Base-by-base conservation (phyloP, 805 yeast species). In the Suhomyces prunicola region DNA sequence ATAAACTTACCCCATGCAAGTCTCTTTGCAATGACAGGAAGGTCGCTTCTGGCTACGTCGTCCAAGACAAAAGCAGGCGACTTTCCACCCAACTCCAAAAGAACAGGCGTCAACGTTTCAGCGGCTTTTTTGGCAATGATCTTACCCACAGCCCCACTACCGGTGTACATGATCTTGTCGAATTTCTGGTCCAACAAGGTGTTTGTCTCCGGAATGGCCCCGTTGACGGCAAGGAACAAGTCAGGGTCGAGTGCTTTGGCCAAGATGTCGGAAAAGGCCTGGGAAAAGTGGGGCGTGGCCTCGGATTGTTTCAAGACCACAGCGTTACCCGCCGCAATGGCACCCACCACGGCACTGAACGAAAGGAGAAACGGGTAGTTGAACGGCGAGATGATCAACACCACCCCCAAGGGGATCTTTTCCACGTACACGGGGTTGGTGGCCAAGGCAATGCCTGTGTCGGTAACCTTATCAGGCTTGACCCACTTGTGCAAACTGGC, bases 71-170 rank as follows among this genome's bases (percentile, higher is more conserved):
- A 79, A 1, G 82, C 88, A 0, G 98, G 98, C 6, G 93, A 86
- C 68, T 93, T 93, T 5, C 98, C 98, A 50, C 98, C 97, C 45
- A 92, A 76, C 70, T 92, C 98, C 56, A 92, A 77, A 7, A 88
- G 70, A 9, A 80, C 80, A 0, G 97, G 97, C 1, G 96, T 90
- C 59, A 92, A 76, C 19, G 82, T 80, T 69, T 88, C 84, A n/a
- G 93, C 94, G 1, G 97, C 97, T 45, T 88, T 87, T 54, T 76
- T 72, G 24, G 93, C 86, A 33, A 93, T 83, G 50, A 89, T 82
- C 35, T 79, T 82, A 19, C 97, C 98, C 26, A 91, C 96, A 22
- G 66, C 65, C 22, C 81, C 78, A 40, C 88, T 85, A 15, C 98
- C 98, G 4, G 98, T 93, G 69, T 87, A 88, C 69, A 91, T 76